Conservation (phyloP, 2,329 filamentous ascomycete genomes). For the Talaromyces rugulosus region DNA sequence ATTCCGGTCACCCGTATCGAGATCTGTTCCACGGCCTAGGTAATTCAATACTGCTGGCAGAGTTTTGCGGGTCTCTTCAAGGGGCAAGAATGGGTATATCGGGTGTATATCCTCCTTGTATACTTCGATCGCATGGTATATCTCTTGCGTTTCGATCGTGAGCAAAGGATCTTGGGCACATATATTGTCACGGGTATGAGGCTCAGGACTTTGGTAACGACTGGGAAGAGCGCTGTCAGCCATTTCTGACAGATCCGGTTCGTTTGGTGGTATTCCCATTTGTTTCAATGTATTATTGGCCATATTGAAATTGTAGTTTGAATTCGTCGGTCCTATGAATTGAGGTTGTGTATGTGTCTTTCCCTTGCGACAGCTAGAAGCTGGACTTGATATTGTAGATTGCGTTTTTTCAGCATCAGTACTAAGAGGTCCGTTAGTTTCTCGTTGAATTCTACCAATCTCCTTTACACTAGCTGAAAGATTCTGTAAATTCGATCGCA, state of each 20-base stretch:
- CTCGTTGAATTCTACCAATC: not conserved
- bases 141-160: not conserved
- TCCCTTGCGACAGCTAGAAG: not conserved
- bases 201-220: too few relatives aligned
- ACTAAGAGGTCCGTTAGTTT: too few relatives aligned
- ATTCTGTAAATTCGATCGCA: too few relatives aligned
- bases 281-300: not conserved
- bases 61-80: not conserved
- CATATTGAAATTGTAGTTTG: not conserved
- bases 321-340: slow-evolving; percentile 8
- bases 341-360: not conserved
- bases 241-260: not conserved
- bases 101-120: slow-evolving; percentile 4
- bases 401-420: too few relatives aligned
- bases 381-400: too few relatives aligned
- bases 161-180: not conserved
- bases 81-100: not conserved
- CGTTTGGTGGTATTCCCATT: slow-evolving; percentile 5
- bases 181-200: too few relatives aligned
- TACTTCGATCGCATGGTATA: not conserved
- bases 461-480: not conserved
- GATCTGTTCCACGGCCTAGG: too few relatives aligned
- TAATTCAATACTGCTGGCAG: not conserved
- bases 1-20: too few relatives aligned
- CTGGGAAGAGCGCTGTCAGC: not conserved